These are phyloP conservation scores for Furcasterigmium furcatum DNA, from an alignment of 2,329 filamentous ascomycete genomes.

Conservation along the genomic window DNA sequence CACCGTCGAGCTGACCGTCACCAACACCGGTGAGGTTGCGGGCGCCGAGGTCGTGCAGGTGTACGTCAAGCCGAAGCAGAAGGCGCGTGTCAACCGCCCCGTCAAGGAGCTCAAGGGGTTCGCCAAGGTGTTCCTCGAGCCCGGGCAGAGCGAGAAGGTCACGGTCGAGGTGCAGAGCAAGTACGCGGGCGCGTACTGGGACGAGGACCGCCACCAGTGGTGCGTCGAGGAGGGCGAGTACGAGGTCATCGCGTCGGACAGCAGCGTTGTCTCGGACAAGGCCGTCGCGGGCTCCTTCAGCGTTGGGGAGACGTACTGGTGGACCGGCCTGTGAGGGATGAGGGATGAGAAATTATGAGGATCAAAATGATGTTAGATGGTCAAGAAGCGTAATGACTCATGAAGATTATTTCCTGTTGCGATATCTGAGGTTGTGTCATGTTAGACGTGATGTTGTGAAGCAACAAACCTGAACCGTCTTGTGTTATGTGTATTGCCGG, in stretches of 20 bases:
- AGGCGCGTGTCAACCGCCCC: conserved; percentile 51
- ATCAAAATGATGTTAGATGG: not conserved
- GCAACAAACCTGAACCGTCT: too few relatives aligned
- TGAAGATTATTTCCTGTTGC: too few relatives aligned
- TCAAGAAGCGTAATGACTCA: too few relatives aligned
- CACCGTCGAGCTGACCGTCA: conserved; percentile 47
- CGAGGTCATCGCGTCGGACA: conserved; percentile 57
- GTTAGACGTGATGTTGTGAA: too few relatives aligned
- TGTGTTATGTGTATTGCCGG: too few relatives aligned
- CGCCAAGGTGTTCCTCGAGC: conserved; percentile 57
- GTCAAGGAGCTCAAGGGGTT: conserved; percentile 64
- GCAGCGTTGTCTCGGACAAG: conserved; percentile 45
- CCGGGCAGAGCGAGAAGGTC: conserved; percentile 56
- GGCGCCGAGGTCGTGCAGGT: conserved; percentile 57
- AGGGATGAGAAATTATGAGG: not conserved
- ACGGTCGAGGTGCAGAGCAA: conserved; percentile 58
- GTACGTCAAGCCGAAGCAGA: conserved; percentile 49
- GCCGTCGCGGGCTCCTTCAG: conserved; percentile 50
- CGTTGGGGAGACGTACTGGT: conserved; percentile 62
- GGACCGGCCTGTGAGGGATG: conserved; percentile 54
- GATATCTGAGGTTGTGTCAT: too few relatives aligned
- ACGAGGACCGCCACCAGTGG: conserved; percentile 65
- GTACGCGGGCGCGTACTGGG: conserved; percentile 67
- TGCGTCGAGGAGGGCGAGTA: conserved; percentile 64
- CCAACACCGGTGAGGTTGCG: conserved; percentile 54